Percentiles rank a stretch among this genome's conserved stretches.
Conservation (phyloP, 176 grass and related monocot genomes). For the Oryza brachyantha region DNA sequence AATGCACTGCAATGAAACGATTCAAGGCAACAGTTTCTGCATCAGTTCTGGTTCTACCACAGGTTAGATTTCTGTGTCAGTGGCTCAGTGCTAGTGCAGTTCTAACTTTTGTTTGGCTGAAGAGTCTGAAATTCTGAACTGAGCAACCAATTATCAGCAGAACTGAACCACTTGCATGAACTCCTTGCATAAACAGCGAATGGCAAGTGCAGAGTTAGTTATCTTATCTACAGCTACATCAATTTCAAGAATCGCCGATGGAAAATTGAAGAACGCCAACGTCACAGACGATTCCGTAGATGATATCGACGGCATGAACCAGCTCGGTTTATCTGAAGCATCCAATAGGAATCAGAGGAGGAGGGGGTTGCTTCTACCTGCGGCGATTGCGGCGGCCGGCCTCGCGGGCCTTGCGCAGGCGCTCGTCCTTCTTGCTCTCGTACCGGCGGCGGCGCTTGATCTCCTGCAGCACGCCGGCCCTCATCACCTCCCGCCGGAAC, state of each 20-base stretch:
- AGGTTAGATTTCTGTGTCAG: neutral
- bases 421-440: slow-evolving; percentile 75
- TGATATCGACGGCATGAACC: neutral
- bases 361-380: slow-evolving; percentile 19
- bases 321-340: neutral
- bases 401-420: slow-evolving; percentile 71
- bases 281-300: no score
- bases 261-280: neutral
- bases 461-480: slow-evolving; percentile 70
- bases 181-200: neutral
- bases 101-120: neutral
- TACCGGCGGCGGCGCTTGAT: slow-evolving; percentile 76
- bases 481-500: slow-evolving; percentile 88
- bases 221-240: neutral
- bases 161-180: neutral
- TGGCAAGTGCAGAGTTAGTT: neutral
- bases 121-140: neutral
- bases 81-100: neutral
- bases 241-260: neutral
- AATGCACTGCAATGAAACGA: neutral
- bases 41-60: neutral
- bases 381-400: slow-evolving; percentile 62
- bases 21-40: neutral
- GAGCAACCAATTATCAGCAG: neutral
- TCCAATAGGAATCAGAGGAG: neutral